Percentiles rank a stretch among this genome's conserved stretches.
phyloP scores from a whole-genome alignment of 140 eudicot species.

The Bidens hawaiensis region DNA sequence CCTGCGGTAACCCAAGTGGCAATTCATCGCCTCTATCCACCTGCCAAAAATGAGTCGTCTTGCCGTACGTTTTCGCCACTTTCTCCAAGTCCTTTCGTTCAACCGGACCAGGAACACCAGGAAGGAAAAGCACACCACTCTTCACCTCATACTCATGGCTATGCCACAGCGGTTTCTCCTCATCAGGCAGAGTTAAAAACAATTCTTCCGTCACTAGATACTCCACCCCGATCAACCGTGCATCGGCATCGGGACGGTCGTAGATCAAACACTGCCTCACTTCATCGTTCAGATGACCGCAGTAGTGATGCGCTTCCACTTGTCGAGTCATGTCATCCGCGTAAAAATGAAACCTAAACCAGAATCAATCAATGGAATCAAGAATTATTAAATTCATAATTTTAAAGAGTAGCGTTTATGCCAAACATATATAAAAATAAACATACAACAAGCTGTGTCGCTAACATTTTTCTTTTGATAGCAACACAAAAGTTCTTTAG shows the following conservation, averaged over 20 bases:
- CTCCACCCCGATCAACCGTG: constrained; percentile 71
- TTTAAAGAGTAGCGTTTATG: too few relatives aligned
- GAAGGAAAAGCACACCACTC: constrained; percentile 83
- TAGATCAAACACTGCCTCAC: constrained; percentile 84
- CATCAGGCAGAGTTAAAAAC: constrained; percentile 68
- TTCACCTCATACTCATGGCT: constrained; percentile 91
- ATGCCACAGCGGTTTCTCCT: constrained; percentile 85
- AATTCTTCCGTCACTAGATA: constrained; percentile 66
- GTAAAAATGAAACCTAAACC: constrained; percentile 71
- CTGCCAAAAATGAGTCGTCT: constrained; percentile 87
- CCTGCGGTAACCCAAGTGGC: constrained; percentile 27
- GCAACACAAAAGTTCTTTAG: too few relatives aligned
- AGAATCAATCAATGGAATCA: neutral
- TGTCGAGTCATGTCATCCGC: constrained; percentile 92
- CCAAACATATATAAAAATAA: too few relatives aligned
- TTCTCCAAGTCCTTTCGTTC: constrained; percentile 75
- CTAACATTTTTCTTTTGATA: too few relatives aligned
- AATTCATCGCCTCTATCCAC: constrained; percentile 69
- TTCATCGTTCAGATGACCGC: constrained; percentile 79
- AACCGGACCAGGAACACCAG: constrained; percentile 73
- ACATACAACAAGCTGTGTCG: too few relatives aligned
- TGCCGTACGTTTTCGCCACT: constrained; percentile 75
- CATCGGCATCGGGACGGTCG: constrained; percentile 70
- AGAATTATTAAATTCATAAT: too few relatives aligned
- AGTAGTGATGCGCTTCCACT: constrained; percentile 96